phyloP scores from a whole-genome alignment of 2,329 filamentous ascomycete genomes.

The Pseudogymnoascus sp. region DNA sequence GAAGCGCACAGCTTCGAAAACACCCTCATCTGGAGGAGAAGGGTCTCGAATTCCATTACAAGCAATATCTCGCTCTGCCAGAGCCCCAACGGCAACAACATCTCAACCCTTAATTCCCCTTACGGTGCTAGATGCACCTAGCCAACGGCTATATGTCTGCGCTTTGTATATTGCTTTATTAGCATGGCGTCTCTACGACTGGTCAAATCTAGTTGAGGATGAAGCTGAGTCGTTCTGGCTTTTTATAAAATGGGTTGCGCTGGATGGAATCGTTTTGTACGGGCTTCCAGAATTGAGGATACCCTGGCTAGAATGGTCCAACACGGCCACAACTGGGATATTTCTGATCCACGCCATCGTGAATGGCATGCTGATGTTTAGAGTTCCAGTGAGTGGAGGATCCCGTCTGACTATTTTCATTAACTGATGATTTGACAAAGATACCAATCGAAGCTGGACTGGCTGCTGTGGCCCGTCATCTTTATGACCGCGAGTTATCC shows the following conservation, averaged over 20 bases:
- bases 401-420: not conserved
- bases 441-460: slow-evolving; percentile 68
- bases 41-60: slow-evolving; percentile 23
- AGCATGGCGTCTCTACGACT: slow-evolving; percentile 83
- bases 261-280: slow-evolving; percentile 72
- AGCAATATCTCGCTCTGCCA: slow-evolving; percentile 20
- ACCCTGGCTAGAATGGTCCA: slow-evolving; percentile 91
- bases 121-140: slow-evolving; percentile 75
- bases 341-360: slow-evolving; percentile 63
- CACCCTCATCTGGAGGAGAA: slow-evolving; percentile 22
- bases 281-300: slow-evolving; percentile 80
- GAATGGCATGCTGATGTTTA: slow-evolving; percentile 88
- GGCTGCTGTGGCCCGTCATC: slow-evolving; percentile 62
- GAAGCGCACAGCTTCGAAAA: slow-evolving; percentile 28
- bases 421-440: slow-evolving; percentile 31
- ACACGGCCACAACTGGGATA: slow-evolving; percentile 59
- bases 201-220: slow-evolving; percentile 66
- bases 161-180: slow-evolving; percentile 68
- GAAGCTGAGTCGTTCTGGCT: slow-evolving; percentile 81
- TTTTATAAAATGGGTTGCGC: slow-evolving; percentile 85
- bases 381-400: slow-evolving; percentile 57
- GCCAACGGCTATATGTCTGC: slow-evolving; percentile 79
- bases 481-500: slow-evolving; percentile 87
- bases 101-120: slow-evolving; percentile 65
- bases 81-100: slow-evolving; percentile 15